Conservation (phyloP, 768 basidiomycete genomes). For the Suillus bovinus region DNA sequence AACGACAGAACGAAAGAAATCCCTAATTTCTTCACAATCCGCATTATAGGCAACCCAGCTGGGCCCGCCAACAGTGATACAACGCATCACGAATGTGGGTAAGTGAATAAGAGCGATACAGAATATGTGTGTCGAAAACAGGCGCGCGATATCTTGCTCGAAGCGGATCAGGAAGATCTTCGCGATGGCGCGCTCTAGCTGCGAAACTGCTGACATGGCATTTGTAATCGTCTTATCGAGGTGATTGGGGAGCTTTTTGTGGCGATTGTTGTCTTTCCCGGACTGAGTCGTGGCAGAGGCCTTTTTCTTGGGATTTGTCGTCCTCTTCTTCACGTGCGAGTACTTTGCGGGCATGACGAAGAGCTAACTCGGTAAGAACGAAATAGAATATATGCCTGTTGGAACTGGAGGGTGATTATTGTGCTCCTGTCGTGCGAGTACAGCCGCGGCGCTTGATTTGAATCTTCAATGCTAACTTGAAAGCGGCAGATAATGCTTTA, state of each 20-base stretch:
- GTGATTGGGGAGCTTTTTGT: constrained; percentile 45
- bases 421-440: constrained; percentile 1
- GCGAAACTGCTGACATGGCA: constrained; percentile 60
- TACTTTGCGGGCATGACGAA: constrained; percentile 65
- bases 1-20: constrained; percentile 69
- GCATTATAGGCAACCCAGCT: constrained; percentile 71
- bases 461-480: constrained; percentile 18
- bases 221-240: constrained; percentile 55
- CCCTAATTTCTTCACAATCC: constrained; percentile 69
- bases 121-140: constrained; percentile 71
- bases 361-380: neutral
- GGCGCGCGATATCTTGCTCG: constrained; percentile 72
- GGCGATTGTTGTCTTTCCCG: constrained; percentile 32
- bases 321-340: constrained; percentile 71
- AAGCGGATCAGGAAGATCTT: constrained; percentile 67
- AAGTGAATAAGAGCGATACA: constrained; percentile 64
- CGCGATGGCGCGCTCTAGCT: constrained; percentile 68
- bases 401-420: neutral
- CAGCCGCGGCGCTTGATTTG: constrained; percentile 10
- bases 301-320: constrained; percentile 48
- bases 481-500: neutral
- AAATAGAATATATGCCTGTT: neutral
- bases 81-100: constrained; percentile 68
- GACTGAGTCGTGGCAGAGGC: constrained; percentile 32
- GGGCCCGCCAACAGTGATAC: constrained; percentile 59